Evolutionary conservation across 306 rosid genomes (phyloP).

Genomic region (Quillaja saponaria): DNA sequence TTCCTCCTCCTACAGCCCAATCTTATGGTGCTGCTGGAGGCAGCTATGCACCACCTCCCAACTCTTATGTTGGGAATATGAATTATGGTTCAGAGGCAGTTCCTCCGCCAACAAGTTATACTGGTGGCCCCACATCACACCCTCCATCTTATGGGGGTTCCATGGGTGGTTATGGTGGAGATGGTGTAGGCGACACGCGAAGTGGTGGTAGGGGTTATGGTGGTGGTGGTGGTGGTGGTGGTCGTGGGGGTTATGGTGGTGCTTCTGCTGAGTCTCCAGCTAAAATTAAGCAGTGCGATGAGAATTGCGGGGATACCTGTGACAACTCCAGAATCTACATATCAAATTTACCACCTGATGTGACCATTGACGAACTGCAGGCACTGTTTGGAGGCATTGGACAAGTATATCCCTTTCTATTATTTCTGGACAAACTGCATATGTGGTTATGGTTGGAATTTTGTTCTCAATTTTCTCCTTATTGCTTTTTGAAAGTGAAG

Average conservation of each 20-base stretch:
- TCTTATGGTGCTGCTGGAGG: slow-evolving; percentile 68
- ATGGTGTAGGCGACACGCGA: slow-evolving; percentile 49
- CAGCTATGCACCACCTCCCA: slow-evolving; percentile 53
- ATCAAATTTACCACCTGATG: slow-evolving; percentile 92
- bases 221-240: slow-evolving; percentile 54
- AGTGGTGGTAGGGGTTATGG: slow-evolving; percentile 64
- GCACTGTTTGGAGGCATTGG: slow-evolving; percentile 99
- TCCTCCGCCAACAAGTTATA: slow-evolving; percentile 88
- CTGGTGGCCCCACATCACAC: slow-evolving; percentile 77
- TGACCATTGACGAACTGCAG: slow-evolving; percentile 81
- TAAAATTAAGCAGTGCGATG: slow-evolving; percentile 91
- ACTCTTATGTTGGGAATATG: slow-evolving; percentile 56
- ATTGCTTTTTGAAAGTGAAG: not conserved
- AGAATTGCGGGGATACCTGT: slow-evolving; percentile 78
- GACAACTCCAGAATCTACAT: slow-evolving; percentile 97
- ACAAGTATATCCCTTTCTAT: slow-evolving; percentile 62
- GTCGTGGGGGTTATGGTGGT: slow-evolving; percentile 73
- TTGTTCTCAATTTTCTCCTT: not conserved
- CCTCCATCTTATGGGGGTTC: slow-evolving; percentile 90
- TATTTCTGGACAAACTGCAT: slow-evolving; percentile 26
- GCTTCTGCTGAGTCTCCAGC: slow-evolving; percentile 65
- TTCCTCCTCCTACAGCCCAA: slow-evolving; percentile 61
- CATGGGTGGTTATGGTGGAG: slow-evolving; percentile 64
- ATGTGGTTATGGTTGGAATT: not conserved
- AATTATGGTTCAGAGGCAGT: slow-evolving; percentile 83